Evolutionary conservation across 2,329 filamentous ascomycete species (phyloP).

Genomic region (Knoxdaviesia proteae): DNA sequence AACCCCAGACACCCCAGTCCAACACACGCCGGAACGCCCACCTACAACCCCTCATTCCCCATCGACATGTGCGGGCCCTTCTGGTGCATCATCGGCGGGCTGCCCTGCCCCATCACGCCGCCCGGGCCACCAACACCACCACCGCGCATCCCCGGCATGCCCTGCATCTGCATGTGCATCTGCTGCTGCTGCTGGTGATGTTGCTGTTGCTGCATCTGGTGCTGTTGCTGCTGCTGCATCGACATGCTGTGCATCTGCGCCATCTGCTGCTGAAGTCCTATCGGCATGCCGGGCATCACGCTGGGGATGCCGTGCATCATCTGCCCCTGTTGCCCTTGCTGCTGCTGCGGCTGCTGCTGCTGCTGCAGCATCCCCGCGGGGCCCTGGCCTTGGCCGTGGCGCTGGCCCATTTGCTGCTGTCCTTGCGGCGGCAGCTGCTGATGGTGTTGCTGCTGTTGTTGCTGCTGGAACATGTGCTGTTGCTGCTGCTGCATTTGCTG

Average conservation of each 20-base stretch:
- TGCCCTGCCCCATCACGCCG: too few species aligned
- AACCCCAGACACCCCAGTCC: too few species aligned
- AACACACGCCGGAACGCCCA: too few species aligned
- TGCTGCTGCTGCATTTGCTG: slow-evolving; percentile 1
- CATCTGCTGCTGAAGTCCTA: slow-evolving; percentile 4
- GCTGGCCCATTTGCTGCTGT: slow-evolving; percentile 1
- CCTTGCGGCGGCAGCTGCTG: not conserved
- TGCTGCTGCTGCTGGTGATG: not conserved
- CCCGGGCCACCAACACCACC: too few species aligned
- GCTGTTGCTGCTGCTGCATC: slow-evolving; percentile 4
- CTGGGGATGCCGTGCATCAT: slow-evolving; percentile 4
- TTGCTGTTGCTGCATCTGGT: slow-evolving; percentile 3
- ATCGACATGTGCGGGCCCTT: too few species aligned
- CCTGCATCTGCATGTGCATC: not conserved
- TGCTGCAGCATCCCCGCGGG: not conserved
- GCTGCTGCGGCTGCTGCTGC: slow-evolving; percentile 1
- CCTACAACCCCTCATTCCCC: too few species aligned
- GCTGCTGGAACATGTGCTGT: slow-evolving; percentile 1
- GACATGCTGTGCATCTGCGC: slow-evolving; percentile 4
- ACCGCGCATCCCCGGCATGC: too few species aligned
- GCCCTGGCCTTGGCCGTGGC: slow-evolving; percentile 1
- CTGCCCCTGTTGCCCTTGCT: slow-evolving; percentile 2
- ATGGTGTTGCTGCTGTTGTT: not conserved
- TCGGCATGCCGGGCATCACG: not conserved
- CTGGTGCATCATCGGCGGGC: too few species aligned